Conservation (phyloP, 306 rosid species). For the Delonix regia region DNA sequence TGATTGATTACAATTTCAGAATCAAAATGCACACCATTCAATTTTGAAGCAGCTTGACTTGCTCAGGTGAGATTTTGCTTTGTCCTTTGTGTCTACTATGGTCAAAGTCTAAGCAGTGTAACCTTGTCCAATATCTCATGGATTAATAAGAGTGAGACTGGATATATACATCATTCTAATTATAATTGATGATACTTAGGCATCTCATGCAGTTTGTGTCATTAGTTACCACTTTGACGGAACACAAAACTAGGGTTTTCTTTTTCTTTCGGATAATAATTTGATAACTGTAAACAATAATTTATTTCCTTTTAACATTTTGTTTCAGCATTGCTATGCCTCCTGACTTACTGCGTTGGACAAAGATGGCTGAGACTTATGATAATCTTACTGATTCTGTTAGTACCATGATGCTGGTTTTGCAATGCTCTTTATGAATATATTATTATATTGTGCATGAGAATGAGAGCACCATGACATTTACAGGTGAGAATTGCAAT, state of each 20-base stretch:
- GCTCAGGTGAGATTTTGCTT: conserved; percentile 51
- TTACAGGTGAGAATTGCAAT: conserved; percentile 90
- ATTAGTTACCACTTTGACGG: background rate
- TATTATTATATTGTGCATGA: conserved; percentile 23
- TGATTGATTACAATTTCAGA: conserved; percentile 56
- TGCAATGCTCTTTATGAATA: conserved; percentile 28
- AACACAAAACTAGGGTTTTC: conserved; percentile 9
- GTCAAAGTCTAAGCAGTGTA: conserved; percentile 17
- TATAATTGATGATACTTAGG: conserved; percentile 32
- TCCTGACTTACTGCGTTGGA: conserved; percentile 90
- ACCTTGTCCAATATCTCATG: conserved; percentile 24
- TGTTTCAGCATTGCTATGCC: conserved; percentile 65
- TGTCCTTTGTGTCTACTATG: conserved; percentile 19
- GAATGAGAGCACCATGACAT: conserved; percentile 33
- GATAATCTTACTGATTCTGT: conserved; percentile 85
- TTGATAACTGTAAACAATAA: conserved; percentile 15
- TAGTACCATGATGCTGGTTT: conserved; percentile 44
- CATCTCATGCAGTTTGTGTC: conserved; percentile 17
- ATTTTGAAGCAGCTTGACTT: conserved; percentile 87
- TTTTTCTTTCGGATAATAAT: conserved; percentile 11
- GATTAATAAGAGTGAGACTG: conserved; percentile 6
- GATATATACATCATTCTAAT: conserved; percentile 16
- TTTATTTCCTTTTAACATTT: conserved; percentile 29
- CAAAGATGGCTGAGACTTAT: conserved; percentile 87
- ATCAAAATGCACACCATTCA: conserved; percentile 87